phyloP scores from a whole-genome alignment of 306 rosid species.

The Malus asiatica region DNA sequence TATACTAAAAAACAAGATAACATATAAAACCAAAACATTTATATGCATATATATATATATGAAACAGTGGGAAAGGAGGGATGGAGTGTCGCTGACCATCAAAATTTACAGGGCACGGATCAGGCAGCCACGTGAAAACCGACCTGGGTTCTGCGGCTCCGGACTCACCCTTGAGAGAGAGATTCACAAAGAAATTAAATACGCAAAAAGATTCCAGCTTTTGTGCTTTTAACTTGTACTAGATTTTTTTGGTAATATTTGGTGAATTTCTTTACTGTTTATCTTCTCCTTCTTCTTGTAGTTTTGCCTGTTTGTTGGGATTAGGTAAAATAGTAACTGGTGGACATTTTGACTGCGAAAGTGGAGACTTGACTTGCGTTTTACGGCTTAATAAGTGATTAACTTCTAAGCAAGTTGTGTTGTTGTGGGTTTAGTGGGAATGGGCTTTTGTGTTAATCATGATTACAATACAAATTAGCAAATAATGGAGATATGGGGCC shows the following conservation, averaged over 20 bases:
- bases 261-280: neutral
- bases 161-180: neutral
- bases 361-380: neutral
- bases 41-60: neutral
- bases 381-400: too few species aligned
- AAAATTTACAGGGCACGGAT: constrained; percentile 11
- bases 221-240: neutral
- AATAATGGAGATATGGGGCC: neutral
- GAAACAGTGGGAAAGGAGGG: neutral
- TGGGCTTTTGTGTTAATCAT: neutral
- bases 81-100: constrained; percentile 8
- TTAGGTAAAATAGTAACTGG: neutral
- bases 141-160: neutral
- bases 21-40: neutral
- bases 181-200: neutral
- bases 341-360: neutral
- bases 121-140: neutral
- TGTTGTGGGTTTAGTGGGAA: neutral
- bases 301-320: neutral
- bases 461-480: neutral
- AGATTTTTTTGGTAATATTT: neutral
- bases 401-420: neutral
- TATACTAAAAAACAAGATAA: neutral
- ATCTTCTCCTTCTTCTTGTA: neutral
- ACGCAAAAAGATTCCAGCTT: neutral